phyloP scores from a whole-genome alignment of 2,329 filamentous ascomycete genomes.

The Allantophomopsis lycopodina region DNA sequence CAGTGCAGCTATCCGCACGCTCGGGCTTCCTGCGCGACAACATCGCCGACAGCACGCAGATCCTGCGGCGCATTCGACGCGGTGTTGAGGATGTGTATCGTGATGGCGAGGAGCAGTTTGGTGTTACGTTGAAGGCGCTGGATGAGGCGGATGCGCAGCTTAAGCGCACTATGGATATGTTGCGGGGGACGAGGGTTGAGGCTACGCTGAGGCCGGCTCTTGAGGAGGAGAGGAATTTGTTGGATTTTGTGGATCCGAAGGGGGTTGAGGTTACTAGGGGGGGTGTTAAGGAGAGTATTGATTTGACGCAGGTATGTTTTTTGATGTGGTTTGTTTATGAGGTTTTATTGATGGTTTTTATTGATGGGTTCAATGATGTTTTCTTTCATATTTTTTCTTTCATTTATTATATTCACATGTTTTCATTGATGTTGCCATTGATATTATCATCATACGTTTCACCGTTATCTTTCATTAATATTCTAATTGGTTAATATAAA shows the following conservation, averaged over 20 bases:
- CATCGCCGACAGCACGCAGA: constrained; percentile 38
- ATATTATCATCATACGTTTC: background rate
- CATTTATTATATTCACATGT: too few relatives aligned
- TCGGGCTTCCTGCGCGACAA: constrained; percentile 53
- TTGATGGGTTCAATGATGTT: too few relatives aligned
- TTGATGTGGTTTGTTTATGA: background rate
- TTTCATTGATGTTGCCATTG: too few relatives aligned
- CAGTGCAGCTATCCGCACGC: constrained; percentile 57
- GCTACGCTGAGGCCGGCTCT: constrained; percentile 43
- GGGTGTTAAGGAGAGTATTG: constrained; percentile 56
- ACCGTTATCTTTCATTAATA: constrained; percentile 1
- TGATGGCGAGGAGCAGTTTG: constrained; percentile 43
- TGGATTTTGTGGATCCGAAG: constrained; percentile 66
- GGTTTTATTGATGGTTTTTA: too few relatives aligned
- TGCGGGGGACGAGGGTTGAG: constrained; percentile 52
- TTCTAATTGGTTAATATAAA: too few relatives aligned
- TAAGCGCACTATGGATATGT: constrained; percentile 49
- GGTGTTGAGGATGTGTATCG: constrained; percentile 42
- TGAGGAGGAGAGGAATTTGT: constrained; percentile 46
- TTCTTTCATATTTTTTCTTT: too few relatives aligned
- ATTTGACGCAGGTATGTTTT: constrained; percentile 50
- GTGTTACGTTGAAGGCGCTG: constrained; percentile 42
- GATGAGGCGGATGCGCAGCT: constrained; percentile 54
- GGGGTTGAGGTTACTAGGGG: constrained; percentile 52
- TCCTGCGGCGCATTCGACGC: constrained; percentile 35